Conservation (phyloP, 176 grass and related monocot species). For the Oryza punctata region DNA sequence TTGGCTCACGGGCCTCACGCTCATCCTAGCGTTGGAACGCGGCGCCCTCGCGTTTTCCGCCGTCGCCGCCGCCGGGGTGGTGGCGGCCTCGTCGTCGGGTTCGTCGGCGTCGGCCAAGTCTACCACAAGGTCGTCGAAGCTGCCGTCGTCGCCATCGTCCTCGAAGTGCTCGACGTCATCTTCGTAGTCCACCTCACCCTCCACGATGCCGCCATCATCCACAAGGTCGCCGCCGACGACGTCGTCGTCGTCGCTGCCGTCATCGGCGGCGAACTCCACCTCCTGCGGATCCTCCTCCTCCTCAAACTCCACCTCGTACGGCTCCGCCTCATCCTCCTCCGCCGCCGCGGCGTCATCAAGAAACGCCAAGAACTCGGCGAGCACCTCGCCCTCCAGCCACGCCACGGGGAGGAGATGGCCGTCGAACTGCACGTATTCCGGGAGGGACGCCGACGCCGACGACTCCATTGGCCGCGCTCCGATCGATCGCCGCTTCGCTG, state of each 20-base stretch:
- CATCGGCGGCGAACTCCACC: not conserved
- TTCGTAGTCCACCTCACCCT: not conserved
- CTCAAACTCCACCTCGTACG: not conserved
- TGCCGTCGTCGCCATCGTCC: no score
- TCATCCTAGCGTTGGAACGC: no score
- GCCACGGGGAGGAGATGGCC: not conserved
- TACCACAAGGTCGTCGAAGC: no score
- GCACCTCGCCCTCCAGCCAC: not conserved
- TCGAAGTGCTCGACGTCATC: not conserved
- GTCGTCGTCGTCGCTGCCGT: not conserved
- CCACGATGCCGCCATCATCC: not conserved
- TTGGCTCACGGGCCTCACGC: no score
- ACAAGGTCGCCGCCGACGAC: no score
- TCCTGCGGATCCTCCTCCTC: no score
- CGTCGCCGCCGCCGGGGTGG: no score
- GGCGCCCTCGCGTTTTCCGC: no score
- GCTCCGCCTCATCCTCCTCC: not conserved
- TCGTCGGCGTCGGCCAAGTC: no score
- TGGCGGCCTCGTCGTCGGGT: no score
- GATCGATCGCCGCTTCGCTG: not conserved
- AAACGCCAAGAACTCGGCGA: not conserved
- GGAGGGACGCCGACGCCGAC: not conserved
- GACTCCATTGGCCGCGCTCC: no score
- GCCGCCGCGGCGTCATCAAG: not conserved
- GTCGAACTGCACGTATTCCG: not conserved